Evolutionary conservation across 192 early-diverging fungal genomes (phyloP).

Genomic region (Spizellomyces punctatus): DNA sequence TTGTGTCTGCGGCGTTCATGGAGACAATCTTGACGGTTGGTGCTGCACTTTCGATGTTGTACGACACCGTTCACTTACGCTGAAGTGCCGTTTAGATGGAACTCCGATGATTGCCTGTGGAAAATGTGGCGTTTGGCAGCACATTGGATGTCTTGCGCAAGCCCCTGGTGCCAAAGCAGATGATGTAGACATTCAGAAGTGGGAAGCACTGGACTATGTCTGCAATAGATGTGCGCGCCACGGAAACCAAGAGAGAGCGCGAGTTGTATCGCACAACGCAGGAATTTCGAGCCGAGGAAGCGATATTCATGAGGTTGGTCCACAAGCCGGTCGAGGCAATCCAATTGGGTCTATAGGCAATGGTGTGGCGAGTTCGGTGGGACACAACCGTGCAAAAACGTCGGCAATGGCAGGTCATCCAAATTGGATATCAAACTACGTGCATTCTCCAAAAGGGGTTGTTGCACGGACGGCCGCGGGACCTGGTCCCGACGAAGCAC

Average conservation of each 20-base stretch:
- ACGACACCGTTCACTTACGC: not conserved
- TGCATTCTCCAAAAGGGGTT: too few relatives aligned
- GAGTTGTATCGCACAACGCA: not conserved
- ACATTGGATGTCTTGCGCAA: constrained; percentile 63
- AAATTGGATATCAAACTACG: too few relatives aligned
- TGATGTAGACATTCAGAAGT: constrained; percentile 35
- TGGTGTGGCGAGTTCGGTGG: too few relatives aligned
- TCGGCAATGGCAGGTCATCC: too few relatives aligned
- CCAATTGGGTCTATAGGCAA: too few relatives aligned
- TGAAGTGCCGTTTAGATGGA: constrained; percentile 50
- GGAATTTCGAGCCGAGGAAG: too few relatives aligned
- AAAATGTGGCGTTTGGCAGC: constrained; percentile 70
- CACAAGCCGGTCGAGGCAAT: too few relatives aligned
- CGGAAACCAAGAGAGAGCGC: not conserved
- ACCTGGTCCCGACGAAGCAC: too few relatives aligned
- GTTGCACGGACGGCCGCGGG: too few relatives aligned
- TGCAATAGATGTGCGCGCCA: constrained; percentile 46
- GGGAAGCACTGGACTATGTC: constrained; percentile 53
- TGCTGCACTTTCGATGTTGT: constrained; percentile 8
- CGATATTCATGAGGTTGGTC: too few relatives aligned
- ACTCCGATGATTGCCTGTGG: constrained; percentile 73
- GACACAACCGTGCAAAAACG: too few relatives aligned
- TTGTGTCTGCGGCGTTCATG: constrained; percentile 50
- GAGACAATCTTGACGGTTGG: constrained; percentile 51
- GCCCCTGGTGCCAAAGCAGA: constrained; percentile 11